Percentiles rank a stretch among this genome's conserved stretches.
phyloP scores from a whole-genome alignment of 2,329 filamentous ascomycete genomes.

The Talaromyces sp. region DNA sequence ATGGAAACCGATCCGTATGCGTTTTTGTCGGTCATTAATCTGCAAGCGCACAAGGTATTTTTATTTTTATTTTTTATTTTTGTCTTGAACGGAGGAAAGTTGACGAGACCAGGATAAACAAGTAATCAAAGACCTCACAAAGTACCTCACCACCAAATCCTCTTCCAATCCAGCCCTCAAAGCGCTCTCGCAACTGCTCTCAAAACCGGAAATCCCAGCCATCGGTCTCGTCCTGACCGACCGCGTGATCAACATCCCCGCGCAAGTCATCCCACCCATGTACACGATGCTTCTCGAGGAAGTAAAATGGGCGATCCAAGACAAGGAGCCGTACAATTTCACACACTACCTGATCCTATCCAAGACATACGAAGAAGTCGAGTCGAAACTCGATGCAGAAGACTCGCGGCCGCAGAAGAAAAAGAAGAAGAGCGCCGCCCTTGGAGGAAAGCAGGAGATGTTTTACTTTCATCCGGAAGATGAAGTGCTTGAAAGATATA shows the following conservation, averaged over 20 bases:
- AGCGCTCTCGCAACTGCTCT: slow-evolving; percentile 54
- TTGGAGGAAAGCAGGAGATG: slow-evolving; percentile 40
- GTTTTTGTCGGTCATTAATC: slow-evolving; percentile 81
- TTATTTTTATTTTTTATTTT: not conserved
- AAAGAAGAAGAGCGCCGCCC: slow-evolving; percentile 49
- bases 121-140: slow-evolving; percentile 63
- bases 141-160: slow-evolving; percentile 61
- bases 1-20: slow-evolving; percentile 90
- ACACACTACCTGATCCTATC: slow-evolving; percentile 88
- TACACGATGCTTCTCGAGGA: slow-evolving; percentile 93
- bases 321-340: slow-evolving; percentile 88
- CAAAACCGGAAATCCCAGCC: slow-evolving; percentile 37
- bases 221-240: slow-evolving; percentile 88
- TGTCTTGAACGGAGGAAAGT: not conserved
- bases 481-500: slow-evolving; percentile 76
- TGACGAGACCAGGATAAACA: slow-evolving; percentile 53
- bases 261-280: slow-evolving; percentile 86
- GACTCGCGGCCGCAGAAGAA: slow-evolving; percentile 60
- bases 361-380: slow-evolving; percentile 87
- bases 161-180: slow-evolving; percentile 52
- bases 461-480: slow-evolving; percentile 98
- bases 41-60: slow-evolving; percentile 63
- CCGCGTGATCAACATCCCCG: slow-evolving; percentile 92
- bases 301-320: slow-evolving; percentile 79
- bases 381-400: slow-evolving; percentile 69